Evolutionary conservation across 2,329 filamentous ascomycete genomes (phyloP).

Genomic region (Fusarium domesticum): DNA sequence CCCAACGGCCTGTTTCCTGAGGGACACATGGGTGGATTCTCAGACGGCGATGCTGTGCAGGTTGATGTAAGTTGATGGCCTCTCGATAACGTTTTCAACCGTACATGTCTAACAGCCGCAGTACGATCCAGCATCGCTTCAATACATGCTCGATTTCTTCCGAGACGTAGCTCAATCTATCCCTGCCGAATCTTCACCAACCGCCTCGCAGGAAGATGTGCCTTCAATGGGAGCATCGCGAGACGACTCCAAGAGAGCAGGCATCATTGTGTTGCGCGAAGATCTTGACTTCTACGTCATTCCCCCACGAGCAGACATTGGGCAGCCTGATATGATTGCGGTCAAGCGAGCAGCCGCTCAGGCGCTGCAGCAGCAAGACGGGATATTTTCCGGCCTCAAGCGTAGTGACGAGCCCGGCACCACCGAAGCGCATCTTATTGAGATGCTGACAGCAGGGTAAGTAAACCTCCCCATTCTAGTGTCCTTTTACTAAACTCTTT

Average conservation of each 20-base stretch:
- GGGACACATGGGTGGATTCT: conserved; percentile 88
- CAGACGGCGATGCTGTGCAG: conserved; percentile 90
- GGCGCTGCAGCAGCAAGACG: conserved; percentile 82
- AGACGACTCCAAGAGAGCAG: conserved; percentile 86
- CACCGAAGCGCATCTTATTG: conserved; percentile 96
- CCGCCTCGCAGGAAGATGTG: conserved; percentile 58
- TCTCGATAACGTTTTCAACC: neutral
- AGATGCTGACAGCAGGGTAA: conserved; percentile 98
- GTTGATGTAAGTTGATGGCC: conserved; percentile 74
- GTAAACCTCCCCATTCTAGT: conserved; percentile 31
- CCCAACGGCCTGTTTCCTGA: conserved; percentile 98
- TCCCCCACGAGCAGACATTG: conserved; percentile 79
- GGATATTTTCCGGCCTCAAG: conserved; percentile 93
- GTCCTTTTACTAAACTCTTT: conserved; percentile 3
- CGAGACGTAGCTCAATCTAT: conserved; percentile 96
- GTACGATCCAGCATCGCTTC: conserved; percentile 94
- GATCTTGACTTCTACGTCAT: conserved; percentile 98
- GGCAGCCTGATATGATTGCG: conserved; percentile 87
- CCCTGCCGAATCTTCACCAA: conserved; percentile 68
- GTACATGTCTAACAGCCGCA: conserved; percentile 39
- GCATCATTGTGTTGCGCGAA: conserved; percentile 94
- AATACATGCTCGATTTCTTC: conserved; percentile 99
- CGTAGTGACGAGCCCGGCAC: conserved; percentile 95
- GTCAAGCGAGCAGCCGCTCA: conserved; percentile 89
- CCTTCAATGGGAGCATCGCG: conserved; percentile 65